Evolutionary conservation across 2,329 filamentous ascomycete genomes (phyloP).

Genomic region (Hymenoscyphus fructigenus): DNA sequence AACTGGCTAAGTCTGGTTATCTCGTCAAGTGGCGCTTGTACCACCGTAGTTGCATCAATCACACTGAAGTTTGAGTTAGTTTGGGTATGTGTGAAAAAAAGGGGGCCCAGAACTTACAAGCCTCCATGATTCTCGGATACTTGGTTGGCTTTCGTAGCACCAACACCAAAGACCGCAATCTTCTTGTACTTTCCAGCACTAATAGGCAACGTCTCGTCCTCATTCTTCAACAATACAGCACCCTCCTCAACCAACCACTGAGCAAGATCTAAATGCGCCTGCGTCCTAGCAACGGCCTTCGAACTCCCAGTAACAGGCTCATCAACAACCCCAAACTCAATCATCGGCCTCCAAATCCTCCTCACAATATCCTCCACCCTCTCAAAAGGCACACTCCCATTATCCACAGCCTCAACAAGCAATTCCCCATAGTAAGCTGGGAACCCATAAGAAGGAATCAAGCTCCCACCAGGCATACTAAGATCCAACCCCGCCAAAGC

Average conservation of each 20-base stretch:
- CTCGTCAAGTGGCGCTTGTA: neutral
- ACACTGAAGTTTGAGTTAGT: neutral
- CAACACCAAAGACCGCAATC: constrained; percentile 20
- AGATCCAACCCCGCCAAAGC: neutral
- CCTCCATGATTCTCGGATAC: constrained; percentile 24
- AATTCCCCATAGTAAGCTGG: constrained; percentile 27
- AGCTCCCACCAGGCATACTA: neutral
- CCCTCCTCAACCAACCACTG: neutral
- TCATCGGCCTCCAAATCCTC: constrained; percentile 32
- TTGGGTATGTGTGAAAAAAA: neutral
- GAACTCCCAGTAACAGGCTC: constrained; percentile 14
- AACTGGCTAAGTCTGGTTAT: neutral
- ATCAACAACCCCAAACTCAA: constrained; percentile 20
- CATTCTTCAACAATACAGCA: constrained; percentile 20
- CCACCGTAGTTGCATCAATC: neutral
- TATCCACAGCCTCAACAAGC: constrained; percentile 54
- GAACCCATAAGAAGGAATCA: constrained; percentile 6
- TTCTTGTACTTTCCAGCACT: constrained; percentile 13
- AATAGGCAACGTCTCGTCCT: constrained; percentile 12
- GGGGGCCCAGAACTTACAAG: neutral
- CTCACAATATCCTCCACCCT: constrained; percentile 62
- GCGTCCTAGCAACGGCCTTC: neutral
- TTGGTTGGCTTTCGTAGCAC: constrained; percentile 18
- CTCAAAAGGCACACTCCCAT: constrained; percentile 54
- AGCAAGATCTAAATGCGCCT: neutral